Conservation (phyloP, 441 rosid genomes). For the Erysimum pusillum region DNA sequence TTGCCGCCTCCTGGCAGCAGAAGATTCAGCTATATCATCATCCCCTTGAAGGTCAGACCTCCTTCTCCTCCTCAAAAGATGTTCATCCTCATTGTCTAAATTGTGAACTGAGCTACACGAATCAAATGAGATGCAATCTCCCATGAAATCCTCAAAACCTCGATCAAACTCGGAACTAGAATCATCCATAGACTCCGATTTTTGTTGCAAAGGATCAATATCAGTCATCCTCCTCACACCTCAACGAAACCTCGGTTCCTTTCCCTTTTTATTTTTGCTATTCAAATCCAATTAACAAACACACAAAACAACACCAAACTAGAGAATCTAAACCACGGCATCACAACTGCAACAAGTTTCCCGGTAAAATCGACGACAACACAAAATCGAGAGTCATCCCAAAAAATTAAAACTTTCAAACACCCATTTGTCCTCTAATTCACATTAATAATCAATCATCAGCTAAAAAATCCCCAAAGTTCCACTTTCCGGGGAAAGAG, state of each 20-base stretch:
- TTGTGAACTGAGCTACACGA: slow-evolving; percentile 8
- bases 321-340: background rate
- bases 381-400: background rate
- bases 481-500: background rate
- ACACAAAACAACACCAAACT: background rate
- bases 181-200: background rate
- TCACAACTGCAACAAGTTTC: background rate
- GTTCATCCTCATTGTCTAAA: background rate
- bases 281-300: background rate
- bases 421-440: background rate
- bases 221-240: slow-evolving; percentile 61
- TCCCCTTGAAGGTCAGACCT: background rate
- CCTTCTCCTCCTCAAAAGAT: slow-evolving; percentile 3
- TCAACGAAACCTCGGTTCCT: no score
- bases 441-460: slow-evolving; percentile 26
- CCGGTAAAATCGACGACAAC: background rate
- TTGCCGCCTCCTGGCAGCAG: background rate
- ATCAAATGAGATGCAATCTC: background rate
- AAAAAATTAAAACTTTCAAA: background rate
- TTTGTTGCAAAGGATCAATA: slow-evolving; percentile 46
- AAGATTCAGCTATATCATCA: background rate
- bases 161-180: background rate
- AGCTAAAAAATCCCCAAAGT: slow-evolving; percentile 11
- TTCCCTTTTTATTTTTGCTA: background rate
- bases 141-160: slow-evolving; percentile 4